Percentiles rank a stretch among this genome's conserved stretches.
Conservation (phyloP, 306 rosid genomes). For the Prunus mira region DNA sequence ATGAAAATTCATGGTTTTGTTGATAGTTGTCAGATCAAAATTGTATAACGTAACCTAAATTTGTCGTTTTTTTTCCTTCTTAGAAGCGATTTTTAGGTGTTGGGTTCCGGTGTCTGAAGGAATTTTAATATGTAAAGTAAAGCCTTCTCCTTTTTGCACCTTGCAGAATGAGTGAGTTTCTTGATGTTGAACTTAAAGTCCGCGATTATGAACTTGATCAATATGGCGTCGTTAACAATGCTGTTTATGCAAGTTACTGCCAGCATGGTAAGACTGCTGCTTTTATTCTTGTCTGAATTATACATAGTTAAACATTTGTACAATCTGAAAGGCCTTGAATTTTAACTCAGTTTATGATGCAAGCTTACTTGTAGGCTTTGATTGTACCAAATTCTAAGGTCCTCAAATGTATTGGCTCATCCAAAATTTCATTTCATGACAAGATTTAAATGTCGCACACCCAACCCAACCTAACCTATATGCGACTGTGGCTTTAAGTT, state of each 20-base stretch:
- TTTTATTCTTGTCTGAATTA: not conserved
- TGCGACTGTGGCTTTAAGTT: not conserved
- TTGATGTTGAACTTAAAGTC: constrained; percentile 68
- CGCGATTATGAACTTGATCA: constrained; percentile 95
- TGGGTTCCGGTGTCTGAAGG: too few relatives aligned
- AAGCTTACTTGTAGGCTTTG: not conserved
- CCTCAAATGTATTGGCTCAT: too few relatives aligned
- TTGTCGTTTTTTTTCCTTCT: not conserved
- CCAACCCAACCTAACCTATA: not conserved
- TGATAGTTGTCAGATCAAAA: not conserved
- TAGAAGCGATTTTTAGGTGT: too few relatives aligned
- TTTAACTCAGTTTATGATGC: not conserved
- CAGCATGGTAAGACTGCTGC: constrained; percentile 65
- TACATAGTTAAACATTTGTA: not conserved
- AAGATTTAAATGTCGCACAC: too few relatives aligned
- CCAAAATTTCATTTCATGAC: not conserved
- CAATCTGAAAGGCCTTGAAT: not conserved
- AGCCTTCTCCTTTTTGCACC: constrained; percentile 10
- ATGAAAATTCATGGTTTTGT: not conserved
- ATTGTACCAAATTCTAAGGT: too few relatives aligned
- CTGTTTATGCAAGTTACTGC: constrained; percentile 88
- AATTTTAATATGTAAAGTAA: not conserved
- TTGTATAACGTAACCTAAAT: not conserved
- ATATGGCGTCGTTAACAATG: constrained; percentile 88
- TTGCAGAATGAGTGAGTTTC: constrained; percentile 69